Conservation (phyloP, 805 yeast species). For the Pichia nakasei region DNA sequence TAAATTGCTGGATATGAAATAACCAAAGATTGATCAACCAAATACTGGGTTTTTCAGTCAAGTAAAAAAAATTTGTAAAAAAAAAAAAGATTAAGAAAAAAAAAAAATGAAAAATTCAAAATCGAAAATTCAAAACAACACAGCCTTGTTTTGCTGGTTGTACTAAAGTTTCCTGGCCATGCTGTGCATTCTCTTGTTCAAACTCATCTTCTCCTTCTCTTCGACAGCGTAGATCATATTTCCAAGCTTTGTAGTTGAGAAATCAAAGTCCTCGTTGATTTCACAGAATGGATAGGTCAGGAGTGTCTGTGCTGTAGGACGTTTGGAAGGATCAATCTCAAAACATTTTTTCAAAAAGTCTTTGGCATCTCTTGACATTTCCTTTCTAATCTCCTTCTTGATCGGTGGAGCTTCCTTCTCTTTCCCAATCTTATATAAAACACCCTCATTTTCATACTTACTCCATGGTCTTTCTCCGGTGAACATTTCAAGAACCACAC, state of each 20-base stretch:
- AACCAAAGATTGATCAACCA: no score
- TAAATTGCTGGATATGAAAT: no score
- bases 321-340: constrained; percentile 60
- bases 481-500: constrained; percentile 95
- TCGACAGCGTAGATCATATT: constrained; percentile 18
- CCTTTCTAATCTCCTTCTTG: constrained; percentile 72
- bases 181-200: constrained; percentile 11
- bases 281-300: constrained; percentile 37
- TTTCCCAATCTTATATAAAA: constrained; percentile 81
- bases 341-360: constrained; percentile 73
- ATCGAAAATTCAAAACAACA: constrained; percentile 1
- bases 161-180: constrained; percentile 10
- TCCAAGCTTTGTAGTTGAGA: constrained; percentile 25
- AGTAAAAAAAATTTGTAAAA: constrained; percentile 1
- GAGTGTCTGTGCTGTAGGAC: constrained; percentile 79
- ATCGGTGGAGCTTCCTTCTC: constrained; percentile 86
- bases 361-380: constrained; percentile 56
- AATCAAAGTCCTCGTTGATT: constrained; percentile 18
- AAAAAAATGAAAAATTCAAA: no score
- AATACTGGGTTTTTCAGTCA: no score
- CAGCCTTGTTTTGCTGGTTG: not conserved
- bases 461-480: constrained; percentile 98
- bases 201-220: constrained; percentile 14
- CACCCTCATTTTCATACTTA: constrained; percentile 88
- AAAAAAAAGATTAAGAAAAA: constrained; percentile 3